Percentiles rank a stretch among this genome's conserved stretches.
Conservation (phyloP, 257 asterid genomes). For the Penstemon davidsonii region DNA sequence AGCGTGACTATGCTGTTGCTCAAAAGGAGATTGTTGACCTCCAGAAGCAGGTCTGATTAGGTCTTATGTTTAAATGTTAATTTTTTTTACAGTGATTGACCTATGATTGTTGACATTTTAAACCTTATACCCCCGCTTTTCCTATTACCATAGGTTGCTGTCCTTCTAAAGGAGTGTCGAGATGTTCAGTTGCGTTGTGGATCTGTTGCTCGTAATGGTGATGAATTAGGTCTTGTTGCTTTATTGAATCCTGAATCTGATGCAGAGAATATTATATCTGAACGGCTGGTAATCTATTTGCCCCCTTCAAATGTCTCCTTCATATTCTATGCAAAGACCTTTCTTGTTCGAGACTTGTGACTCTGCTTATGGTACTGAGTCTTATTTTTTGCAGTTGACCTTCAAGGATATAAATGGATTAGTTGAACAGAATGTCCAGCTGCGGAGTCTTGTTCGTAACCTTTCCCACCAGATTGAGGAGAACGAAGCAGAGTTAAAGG, state of each 20-base stretch:
- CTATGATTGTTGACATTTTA: background rate
- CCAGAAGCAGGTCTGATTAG: constrained; percentile 66
- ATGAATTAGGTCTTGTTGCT: constrained; percentile 29
- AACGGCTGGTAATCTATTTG: constrained; percentile 49
- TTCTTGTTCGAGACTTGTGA: background rate
- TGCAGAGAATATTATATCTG: constrained; percentile 47
- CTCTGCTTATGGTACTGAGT: constrained; percentile 10
- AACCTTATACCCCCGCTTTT: background rate
- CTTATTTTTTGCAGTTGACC: constrained; percentile 55
- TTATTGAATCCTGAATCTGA: constrained; percentile 36
- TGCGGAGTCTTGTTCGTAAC: constrained; percentile 64
- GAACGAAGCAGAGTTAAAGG: constrained; percentile 77
- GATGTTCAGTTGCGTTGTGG: constrained; percentile 95
- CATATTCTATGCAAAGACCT: background rate
- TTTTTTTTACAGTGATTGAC: background rate
- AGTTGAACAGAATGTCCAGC: constrained; percentile 86
- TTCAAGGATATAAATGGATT: constrained; percentile 86
- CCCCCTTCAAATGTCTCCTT: background rate
- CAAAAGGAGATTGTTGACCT: constrained; percentile 77
- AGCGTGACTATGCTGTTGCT: constrained; percentile 69
- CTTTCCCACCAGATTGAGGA: constrained; percentile 75
- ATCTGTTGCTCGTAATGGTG: constrained; percentile 41
- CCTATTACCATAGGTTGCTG: constrained; percentile 58
- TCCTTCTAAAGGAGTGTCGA: constrained; percentile 85
- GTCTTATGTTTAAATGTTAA: constrained; percentile 1